These are phyloP conservation scores for Serendipita vermifera DNA, from an alignment of 768 basidiomycete species.

Conservation along the genomic window DNA sequence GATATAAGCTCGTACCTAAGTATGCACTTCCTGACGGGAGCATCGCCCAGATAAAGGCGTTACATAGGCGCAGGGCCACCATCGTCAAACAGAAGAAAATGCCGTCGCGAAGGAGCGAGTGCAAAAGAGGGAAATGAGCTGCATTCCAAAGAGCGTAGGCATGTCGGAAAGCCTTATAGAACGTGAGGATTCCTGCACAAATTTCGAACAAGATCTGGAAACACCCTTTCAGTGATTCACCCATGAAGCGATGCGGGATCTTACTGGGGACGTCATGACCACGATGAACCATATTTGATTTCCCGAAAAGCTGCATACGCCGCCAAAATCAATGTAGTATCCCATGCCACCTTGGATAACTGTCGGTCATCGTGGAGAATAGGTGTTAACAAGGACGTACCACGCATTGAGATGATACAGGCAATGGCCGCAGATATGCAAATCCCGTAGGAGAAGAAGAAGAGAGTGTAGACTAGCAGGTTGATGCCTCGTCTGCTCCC, in stretches of 20 bases:
- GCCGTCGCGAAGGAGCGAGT: slow-evolving; percentile 4
- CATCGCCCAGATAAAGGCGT: slow-evolving; percentile 7
- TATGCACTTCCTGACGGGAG: not conserved
- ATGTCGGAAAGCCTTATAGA: slow-evolving; percentile 1
- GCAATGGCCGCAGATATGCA: not conserved
- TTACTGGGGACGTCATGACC: slow-evolving; percentile 3
- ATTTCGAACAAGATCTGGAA: not conserved
- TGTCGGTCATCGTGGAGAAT: not conserved
- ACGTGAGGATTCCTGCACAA: not conserved
- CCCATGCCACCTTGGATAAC: not conserved
- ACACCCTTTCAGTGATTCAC: no score
- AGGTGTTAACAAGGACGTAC: not conserved
- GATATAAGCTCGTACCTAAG: not conserved
- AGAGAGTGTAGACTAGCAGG: not conserved
- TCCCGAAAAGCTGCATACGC: slow-evolving; percentile 3
- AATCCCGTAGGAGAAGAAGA: not conserved
- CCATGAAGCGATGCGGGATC: no score
- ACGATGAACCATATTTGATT: slow-evolving; percentile 3
- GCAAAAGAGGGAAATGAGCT: not conserved
- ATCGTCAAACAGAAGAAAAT: slow-evolving; percentile 4
- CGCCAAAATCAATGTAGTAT: not conserved
- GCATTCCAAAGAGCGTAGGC: not conserved
- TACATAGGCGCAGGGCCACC: not conserved
- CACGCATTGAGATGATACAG: not conserved
- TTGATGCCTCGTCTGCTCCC: not conserved